Conservation (phyloP, 2,329 filamentous ascomycete species). For the Nemania bipapillata region DNA sequence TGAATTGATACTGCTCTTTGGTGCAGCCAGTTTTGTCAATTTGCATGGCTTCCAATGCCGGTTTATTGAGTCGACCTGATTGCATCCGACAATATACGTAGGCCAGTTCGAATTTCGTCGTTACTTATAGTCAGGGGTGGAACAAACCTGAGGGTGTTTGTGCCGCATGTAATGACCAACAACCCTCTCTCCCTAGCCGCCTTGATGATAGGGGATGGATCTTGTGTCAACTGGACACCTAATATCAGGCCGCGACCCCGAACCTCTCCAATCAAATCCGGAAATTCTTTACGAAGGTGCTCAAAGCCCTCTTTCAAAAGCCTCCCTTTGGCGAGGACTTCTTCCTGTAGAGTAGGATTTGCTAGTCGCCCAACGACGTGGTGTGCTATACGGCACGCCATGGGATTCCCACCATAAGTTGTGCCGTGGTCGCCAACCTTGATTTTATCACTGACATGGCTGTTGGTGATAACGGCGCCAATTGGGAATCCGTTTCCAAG, state of each 20-base stretch:
- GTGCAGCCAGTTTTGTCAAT: not conserved
- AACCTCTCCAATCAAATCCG: conserved; percentile 78
- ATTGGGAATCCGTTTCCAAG: conserved; percentile 97
- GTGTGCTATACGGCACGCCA: conserved; percentile 85
- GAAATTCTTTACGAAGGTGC: conserved; percentile 62
- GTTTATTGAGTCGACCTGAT: conserved; percentile 52
- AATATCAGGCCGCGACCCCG: conserved; percentile 87
- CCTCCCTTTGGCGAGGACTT: conserved; percentile 73
- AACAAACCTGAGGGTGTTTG: conserved; percentile 91
- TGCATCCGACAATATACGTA: conserved; percentile 78
- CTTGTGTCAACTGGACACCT: conserved; percentile 81
- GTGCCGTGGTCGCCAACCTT: conserved; percentile 86
- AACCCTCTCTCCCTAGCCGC: conserved; percentile 88
- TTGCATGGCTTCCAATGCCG: not conserved
- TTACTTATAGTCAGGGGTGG: conserved; percentile 84
- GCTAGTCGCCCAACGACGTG: conserved; percentile 83
- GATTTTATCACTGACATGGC: conserved; percentile 73
- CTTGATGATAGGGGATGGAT: conserved; percentile 79
- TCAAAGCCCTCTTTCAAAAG: conserved; percentile 63
- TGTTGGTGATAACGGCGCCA: conserved; percentile 76
- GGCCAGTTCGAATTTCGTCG: conserved; percentile 80
- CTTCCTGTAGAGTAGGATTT: conserved; percentile 73
- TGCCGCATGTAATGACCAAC: conserved; percentile 90
- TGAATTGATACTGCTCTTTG: not conserved
- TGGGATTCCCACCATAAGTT: conserved; percentile 91